phyloP scores from a whole-genome alignment of 176 grass and related monocot genomes.

The Raddia distichophylla region DNA sequence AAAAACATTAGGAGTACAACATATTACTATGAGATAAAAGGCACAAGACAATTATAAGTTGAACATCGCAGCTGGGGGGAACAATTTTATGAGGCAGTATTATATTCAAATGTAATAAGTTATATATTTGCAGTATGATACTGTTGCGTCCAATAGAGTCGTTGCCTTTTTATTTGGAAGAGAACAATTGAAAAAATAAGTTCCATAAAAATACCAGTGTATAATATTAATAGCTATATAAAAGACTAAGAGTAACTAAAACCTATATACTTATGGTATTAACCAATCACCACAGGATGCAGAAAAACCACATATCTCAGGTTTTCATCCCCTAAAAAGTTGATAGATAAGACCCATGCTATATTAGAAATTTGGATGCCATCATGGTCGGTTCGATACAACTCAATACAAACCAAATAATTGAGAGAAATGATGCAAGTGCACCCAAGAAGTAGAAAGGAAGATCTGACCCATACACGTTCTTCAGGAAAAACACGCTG shows the following conservation, averaged over 20 bases:
- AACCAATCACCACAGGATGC: background rate
- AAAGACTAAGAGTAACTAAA: background rate
- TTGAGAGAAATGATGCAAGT: background rate
- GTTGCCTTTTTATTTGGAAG: background rate
- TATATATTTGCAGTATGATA: constrained; percentile 14
- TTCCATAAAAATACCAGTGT: background rate
- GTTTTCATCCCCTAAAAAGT: background rate
- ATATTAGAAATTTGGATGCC: background rate
- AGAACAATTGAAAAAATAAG: background rate
- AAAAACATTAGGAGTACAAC: background rate
- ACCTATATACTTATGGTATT: background rate
- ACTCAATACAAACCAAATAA: background rate
- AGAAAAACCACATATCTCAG: background rate
- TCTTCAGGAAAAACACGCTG: background rate
- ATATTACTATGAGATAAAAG: constrained; percentile 3
- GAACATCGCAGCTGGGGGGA: background rate
- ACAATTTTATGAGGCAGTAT: background rate
- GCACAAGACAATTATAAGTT: background rate
- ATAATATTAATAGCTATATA: constrained; percentile 4
- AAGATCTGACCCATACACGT: background rate
- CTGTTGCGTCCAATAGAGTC: background rate
- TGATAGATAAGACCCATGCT: background rate
- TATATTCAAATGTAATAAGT: background rate
- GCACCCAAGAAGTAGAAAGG: background rate
- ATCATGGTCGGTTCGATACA: background rate